Conservation (phyloP, 2,329 filamentous ascomycete species). For the Chaetomium sp. region DNA sequence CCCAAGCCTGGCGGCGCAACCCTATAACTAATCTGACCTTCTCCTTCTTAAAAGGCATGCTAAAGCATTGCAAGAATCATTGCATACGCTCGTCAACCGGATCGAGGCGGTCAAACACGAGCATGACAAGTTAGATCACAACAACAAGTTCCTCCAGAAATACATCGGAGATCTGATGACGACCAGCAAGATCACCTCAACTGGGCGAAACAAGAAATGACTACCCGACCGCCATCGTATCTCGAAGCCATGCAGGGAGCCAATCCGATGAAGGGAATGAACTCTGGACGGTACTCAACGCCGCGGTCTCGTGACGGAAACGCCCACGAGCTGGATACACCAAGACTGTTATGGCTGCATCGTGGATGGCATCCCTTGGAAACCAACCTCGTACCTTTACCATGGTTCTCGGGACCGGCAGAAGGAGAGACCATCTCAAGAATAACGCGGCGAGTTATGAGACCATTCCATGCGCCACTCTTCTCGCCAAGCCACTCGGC, state of each 20-base stretch:
- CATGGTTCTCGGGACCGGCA: too few relatives aligned
- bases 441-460: too few relatives aligned
- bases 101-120: slow-evolving; percentile 92
- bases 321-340: too few relatives aligned
- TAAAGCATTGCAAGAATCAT: slow-evolving; percentile 78
- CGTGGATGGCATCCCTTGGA: too few relatives aligned
- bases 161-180: slow-evolving; percentile 97
- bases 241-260: background rate
- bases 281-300: too few relatives aligned
- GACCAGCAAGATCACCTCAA: slow-evolving; percentile 65
- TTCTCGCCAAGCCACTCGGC: too few relatives aligned
- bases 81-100: slow-evolving; percentile 82
- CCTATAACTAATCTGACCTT: slow-evolving; percentile 7
- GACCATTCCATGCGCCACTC: too few relatives aligned
- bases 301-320: too few relatives aligned
- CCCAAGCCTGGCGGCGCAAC: background rate
- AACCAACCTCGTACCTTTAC: too few relatives aligned
- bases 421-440: too few relatives aligned
- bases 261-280: background rate
- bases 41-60: slow-evolving; percentile 64
- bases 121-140: slow-evolving; percentile 91
- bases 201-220: slow-evolving; percentile 50
- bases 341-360: too few relatives aligned
- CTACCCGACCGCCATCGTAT: too few relatives aligned
- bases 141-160: slow-evolving; percentile 96